phyloP scores from a whole-genome alignment of 2,329 filamentous ascomycete genomes.

The Aspergillus phoenicis region DNA sequence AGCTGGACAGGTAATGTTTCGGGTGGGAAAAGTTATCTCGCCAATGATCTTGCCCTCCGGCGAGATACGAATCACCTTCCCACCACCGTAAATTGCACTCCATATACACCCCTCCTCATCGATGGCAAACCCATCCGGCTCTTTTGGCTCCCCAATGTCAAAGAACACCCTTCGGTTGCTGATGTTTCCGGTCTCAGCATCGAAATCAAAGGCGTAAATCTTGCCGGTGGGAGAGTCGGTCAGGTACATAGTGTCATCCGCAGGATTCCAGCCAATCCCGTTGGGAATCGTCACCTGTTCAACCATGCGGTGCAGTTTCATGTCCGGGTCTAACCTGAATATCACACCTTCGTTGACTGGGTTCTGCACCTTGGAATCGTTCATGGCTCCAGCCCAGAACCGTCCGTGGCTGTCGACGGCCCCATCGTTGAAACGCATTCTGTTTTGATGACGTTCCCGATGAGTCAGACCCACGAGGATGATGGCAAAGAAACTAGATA shows the following conservation, averaged over 20 bases:
- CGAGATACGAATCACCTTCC: slow-evolving; percentile 73
- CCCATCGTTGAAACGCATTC: slow-evolving; percentile 74
- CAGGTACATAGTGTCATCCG: slow-evolving; percentile 75
- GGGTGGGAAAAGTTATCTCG: slow-evolving; percentile 74
- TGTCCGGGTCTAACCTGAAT: slow-evolving; percentile 68
- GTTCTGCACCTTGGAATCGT: slow-evolving; percentile 69
- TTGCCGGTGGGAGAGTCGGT: slow-evolving; percentile 73
- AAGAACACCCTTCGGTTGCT: slow-evolving; percentile 74
- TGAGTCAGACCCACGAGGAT: slow-evolving; percentile 16
- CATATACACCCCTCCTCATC: slow-evolving; percentile 86
- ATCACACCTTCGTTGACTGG: slow-evolving; percentile 63
- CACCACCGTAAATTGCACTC: slow-evolving; percentile 81
- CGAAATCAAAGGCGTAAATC: slow-evolving; percentile 76
- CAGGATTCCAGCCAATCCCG: slow-evolving; percentile 76
- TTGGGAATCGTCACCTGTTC: slow-evolving; percentile 77
- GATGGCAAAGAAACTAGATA: neutral
- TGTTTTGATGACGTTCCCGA: slow-evolving; percentile 28
- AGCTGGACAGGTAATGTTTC: slow-evolving; percentile 76
- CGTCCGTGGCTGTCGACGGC: slow-evolving; percentile 76
- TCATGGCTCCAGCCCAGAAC: slow-evolving; percentile 87
- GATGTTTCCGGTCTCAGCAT: slow-evolving; percentile 63
- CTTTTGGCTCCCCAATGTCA: slow-evolving; percentile 63
- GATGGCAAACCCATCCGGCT: slow-evolving; percentile 82
- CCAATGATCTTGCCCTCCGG: slow-evolving; percentile 71
- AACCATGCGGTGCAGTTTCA: slow-evolving; percentile 62